These are phyloP conservation scores for Fagopyrum homotropicum DNA, from an alignment of 148 eudicot species.

Conservation along the genomic window DNA sequence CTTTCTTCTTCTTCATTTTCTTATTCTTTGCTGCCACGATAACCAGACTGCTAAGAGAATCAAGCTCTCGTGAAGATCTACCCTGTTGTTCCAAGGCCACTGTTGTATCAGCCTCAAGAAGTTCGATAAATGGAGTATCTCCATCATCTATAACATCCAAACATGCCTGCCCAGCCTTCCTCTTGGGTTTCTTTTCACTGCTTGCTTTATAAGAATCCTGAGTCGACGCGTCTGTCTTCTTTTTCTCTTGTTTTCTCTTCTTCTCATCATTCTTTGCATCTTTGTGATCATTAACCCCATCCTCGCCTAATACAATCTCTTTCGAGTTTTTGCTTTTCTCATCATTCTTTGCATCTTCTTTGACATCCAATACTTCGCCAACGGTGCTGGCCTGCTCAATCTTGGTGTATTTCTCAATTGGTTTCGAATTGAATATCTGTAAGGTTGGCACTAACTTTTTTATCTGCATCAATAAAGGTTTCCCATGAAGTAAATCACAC, in stretches of 20 bases:
- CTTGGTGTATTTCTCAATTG: conserved; percentile 38
- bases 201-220: conserved; percentile 12
- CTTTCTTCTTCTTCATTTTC: conserved; percentile 34
- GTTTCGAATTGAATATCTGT: conserved; percentile 67
- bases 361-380: conserved; percentile 22
- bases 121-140: conserved; percentile 55
- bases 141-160: conserved; percentile 46
- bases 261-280: conserved; percentile 13
- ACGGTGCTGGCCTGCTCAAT: conserved; percentile 17
- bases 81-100: conserved; percentile 22
- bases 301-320: background rate
- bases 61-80: conserved; percentile 17
- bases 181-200: conserved; percentile 26
- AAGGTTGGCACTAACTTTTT: conserved; percentile 58
- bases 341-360: conserved; percentile 12
- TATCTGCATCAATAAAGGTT: conserved; percentile 40
- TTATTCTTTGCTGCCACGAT: conserved; percentile 38
- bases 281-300: background rate
- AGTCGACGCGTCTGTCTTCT: conserved; percentile 23
- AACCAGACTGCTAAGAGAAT: conserved; percentile 31
- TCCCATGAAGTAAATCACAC: conserved; percentile 10
- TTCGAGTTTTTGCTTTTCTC: conserved; percentile 10
- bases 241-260: conserved; percentile 38
- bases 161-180: conserved; percentile 36
- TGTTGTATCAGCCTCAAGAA: conserved; percentile 25